These are phyloP conservation scores for Cytauxzoon felis DNA, from an alignment of 169 alveolate species.

Conservation along the genomic window DNA sequence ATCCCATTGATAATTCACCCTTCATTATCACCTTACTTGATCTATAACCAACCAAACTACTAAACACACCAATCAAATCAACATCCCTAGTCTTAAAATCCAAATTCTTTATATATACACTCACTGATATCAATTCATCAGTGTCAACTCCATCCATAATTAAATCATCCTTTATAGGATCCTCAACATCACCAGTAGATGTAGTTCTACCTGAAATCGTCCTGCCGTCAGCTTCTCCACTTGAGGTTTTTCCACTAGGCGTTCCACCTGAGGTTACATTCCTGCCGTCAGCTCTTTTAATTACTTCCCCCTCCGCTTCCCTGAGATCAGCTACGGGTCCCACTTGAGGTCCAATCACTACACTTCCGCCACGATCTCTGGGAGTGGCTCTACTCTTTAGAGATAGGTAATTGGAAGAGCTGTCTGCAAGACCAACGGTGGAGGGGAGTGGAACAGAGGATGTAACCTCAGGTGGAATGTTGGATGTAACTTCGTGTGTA, in stretches of 20 bases:
- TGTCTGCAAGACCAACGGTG: too few species aligned
- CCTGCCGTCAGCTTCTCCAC: too few species aligned
- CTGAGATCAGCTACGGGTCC: too few species aligned
- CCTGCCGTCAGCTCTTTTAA: too few species aligned
- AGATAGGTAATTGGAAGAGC: too few species aligned
- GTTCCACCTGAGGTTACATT: too few species aligned
- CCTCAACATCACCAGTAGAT: slow-evolving; percentile 1
- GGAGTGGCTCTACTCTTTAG: too few species aligned
- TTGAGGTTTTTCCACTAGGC: too few species aligned
- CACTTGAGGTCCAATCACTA: too few species aligned
- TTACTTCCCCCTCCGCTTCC: too few species aligned
- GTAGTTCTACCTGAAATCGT: not conserved
- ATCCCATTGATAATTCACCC: slow-evolving; percentile 80
- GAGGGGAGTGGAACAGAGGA: not conserved
- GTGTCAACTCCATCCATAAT: slow-evolving; percentile 13
- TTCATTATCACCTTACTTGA: slow-evolving; percentile 67
- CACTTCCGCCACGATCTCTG: too few species aligned
- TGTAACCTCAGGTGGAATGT: not conserved
- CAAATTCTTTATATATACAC: slow-evolving; percentile 87
- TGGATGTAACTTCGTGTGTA: not conserved
- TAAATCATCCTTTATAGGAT: not conserved
- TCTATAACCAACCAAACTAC: slow-evolving; percentile 64
- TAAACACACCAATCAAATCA: slow-evolving; percentile 66
- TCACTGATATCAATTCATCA: slow-evolving; percentile 51
- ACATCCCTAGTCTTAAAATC: slow-evolving; percentile 82